Conservation (phyloP, 805 yeast genomes). For the Sugiyamaella floridensis region DNA sequence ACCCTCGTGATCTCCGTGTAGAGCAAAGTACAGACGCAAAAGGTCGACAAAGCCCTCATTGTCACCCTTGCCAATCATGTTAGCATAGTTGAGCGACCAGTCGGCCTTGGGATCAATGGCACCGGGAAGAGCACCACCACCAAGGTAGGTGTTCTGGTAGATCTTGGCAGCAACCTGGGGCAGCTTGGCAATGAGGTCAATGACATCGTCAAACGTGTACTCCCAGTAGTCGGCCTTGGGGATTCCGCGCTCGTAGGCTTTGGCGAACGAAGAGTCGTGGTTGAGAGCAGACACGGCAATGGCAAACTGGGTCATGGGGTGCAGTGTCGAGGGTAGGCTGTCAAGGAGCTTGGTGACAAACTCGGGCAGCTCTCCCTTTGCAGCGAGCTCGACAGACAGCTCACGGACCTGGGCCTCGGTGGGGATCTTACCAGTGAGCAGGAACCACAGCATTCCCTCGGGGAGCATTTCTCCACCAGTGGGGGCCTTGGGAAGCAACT, state of each 20-base stretch:
- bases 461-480: constrained; percentile 61
- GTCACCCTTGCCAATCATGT: constrained; percentile 51
- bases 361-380: constrained; percentile 57
- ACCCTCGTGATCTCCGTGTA: constrained; percentile 80
- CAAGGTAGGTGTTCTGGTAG: constrained; percentile 53
- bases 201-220: constrained; percentile 62
- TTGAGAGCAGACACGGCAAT: constrained; percentile 70
- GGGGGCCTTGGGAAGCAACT: constrained; percentile 49
- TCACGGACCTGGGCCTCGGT: constrained; percentile 49
- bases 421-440: constrained; percentile 70
- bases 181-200: constrained; percentile 63
- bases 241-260: constrained; percentile 64
- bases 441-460: constrained; percentile 60
- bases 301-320: constrained; percentile 80
- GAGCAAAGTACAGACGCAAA: constrained; percentile 63
- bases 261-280: constrained; percentile 63
- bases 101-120: constrained; percentile 49
- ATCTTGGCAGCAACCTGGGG: constrained; percentile 71
- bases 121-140: constrained; percentile 47
- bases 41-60: constrained; percentile 52
- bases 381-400: constrained; percentile 55
- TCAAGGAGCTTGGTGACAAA: constrained; percentile 55
- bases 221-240: constrained; percentile 70
- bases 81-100: constrained; percentile 67
- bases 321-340: constrained; percentile 58